Evolutionary conservation across 1,139 yeast species (phyloP), one percentile per base, ranked within the genome.

Genomic region (Saccharomyces hybrid): DNA sequence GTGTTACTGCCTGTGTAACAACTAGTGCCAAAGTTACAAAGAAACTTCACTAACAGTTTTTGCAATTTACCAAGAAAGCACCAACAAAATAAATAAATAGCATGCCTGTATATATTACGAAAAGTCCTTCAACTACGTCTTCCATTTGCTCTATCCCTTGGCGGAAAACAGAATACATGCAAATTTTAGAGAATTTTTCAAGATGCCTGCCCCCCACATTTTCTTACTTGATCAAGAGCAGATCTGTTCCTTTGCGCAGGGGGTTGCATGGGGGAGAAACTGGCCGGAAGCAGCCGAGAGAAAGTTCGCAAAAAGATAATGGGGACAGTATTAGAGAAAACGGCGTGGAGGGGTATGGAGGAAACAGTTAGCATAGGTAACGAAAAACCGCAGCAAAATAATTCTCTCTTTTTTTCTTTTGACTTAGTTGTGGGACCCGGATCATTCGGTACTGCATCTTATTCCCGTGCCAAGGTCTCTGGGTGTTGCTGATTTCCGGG

Each of bases 241-340:
- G 44, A 38, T 38, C 44, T 38, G 11, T 38, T 38, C 44, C 44
- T 38, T 38, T 38, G 44, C 44, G 44, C 25, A 38, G 42, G 44
- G 44, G 44, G 44, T 6, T 32, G 38, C 25, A 20, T 38, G 44
- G 9, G 7, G 44, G n/a, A 34, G 42, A 5, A 8, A 38, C 7
- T 16, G 25, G 25, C n/a, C 44, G 44, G 7, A 38, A 11, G 44
- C n/a, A 38, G n/a, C 25, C 44, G 25, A 38, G 9, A 38, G 25
- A 13, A 32, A 32, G 16, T n/a, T 32, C 26, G 11, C n/a, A 20
- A 16, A 34, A 14, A 6, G 20, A 38, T 38, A 38, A 38, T 38
- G 9, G 25, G n/a, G 11, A 23, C 44, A 9, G 23, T 11, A 7
- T 5, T 2, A 16, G 42, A 38, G 44, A 16, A 16, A 20, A 11